Evolutionary conservation across 1,284 basidiomycete genomes (phyloP), one percentile per base, ranked within the genome.

Genomic region (Athelia psychrophila): DNA sequence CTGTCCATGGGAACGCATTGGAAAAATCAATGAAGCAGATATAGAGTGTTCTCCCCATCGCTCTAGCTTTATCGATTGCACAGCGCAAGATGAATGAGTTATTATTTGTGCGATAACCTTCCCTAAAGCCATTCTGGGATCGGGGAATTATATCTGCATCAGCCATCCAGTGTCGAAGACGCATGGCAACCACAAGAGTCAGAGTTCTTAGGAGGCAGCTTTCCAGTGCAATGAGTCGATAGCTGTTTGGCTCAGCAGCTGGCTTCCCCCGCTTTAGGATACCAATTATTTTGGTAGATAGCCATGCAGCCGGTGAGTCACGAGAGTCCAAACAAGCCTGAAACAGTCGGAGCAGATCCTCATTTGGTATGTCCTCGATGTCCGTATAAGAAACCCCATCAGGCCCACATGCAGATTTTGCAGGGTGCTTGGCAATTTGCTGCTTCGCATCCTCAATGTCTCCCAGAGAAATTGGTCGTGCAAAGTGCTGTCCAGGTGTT

Each of bases 1-100:
- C 58, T 2, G 65, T 65, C 0, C 66, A 69, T 1, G 69, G 69
- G 54, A 71, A 71, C 3, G 66, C 68, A 52, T 71, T 72, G 0
- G 44, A 55, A 9, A 70, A 44, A 53, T 71, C 68, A 0, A 66
- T 56, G 47, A 65, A 68, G 1, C 57, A 63, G 0, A 65, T 61
- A 51, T 61, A 68, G 3, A 68, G 56, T 1, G 56, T 12, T 12
- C 57, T 48, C 1, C 56, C 52, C 1, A 48, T 5, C 0, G 54
- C 38, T 3, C 58, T 49, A 0, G 63, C 59, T 16, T 58, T 51
- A 15, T 70, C 67, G 24, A 68, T 64, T 1, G 60, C 57, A n/a
- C 56, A 56, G 3, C 64, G 46, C 2, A 64, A 55, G 19, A 64
- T 56, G 45, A 63, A 61, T 1, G 42, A 24, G 46, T 60, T 61